phyloP scores from a whole-genome alignment of 2,329 filamentous ascomycete genomes.

The Pseudogymnoascus sp. region DNA sequence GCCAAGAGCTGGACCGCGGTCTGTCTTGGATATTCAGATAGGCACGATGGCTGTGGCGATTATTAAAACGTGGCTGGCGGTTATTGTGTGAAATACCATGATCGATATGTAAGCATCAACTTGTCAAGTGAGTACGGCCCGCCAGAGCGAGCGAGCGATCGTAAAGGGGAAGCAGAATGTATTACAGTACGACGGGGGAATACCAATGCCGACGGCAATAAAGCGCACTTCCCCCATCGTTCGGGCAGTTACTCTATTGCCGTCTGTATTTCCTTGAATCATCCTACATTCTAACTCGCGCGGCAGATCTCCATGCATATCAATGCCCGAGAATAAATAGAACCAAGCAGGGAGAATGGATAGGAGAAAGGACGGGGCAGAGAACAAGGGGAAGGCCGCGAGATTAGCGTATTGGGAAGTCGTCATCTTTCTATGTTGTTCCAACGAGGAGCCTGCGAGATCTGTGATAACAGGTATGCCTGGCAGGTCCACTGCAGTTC shows the following conservation, averaged over 20 bases:
- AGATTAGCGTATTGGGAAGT: background rate
- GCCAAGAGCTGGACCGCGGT: background rate
- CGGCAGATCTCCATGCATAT: background rate
- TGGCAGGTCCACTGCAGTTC: background rate
- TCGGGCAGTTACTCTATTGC: background rate
- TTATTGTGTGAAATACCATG: background rate
- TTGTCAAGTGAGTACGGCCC: background rate
- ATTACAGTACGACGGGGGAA: background rate
- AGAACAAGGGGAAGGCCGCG: background rate
- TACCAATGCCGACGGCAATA: background rate
- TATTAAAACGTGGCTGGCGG: background rate
- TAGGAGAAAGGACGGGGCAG: background rate
- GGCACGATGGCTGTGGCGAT: background rate
- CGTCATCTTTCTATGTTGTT: background rate
- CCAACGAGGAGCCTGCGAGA: background rate
- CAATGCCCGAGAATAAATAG: background rate
- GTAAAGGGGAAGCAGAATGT: background rate
- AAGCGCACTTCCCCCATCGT: background rate
- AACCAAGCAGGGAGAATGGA: background rate
- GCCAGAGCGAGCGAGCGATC: background rate
- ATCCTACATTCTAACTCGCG: background rate
- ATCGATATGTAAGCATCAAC: background rate
- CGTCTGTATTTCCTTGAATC: background rate
- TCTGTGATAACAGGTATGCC: background rate
- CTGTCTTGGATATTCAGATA: background rate